phyloP scores from a whole-genome alignment of 2,329 filamentous ascomycete genomes.

The Nemania abortiva region DNA sequence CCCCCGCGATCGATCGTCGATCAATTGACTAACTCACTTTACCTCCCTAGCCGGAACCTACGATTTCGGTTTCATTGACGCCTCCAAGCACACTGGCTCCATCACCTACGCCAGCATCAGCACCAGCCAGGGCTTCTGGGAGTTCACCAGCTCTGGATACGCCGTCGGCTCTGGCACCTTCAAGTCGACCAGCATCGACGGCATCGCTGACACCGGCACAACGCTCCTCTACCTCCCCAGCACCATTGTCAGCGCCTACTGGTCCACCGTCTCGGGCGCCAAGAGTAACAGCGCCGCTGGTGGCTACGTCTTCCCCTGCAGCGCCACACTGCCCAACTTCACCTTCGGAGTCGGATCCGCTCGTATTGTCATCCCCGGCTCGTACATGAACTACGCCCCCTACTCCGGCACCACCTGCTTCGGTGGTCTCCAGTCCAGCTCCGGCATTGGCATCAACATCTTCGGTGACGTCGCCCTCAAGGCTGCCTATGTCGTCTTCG shows the following conservation, averaged over 20 bases:
- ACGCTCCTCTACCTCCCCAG: slow-evolving; percentile 62
- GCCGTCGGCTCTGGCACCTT: slow-evolving; percentile 44
- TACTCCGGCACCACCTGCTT: slow-evolving; percentile 64
- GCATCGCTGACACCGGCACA: slow-evolving; percentile 71
- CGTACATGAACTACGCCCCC: slow-evolving; percentile 63
- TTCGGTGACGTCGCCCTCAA: slow-evolving; percentile 76
- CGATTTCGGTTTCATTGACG: slow-evolving; percentile 54
- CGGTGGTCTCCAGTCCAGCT: slow-evolving; percentile 71
- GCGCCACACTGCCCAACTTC: slow-evolving; percentile 60
- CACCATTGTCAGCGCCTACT: slow-evolving; percentile 64
- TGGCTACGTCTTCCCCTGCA: slow-evolving; percentile 67
- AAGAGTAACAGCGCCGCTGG: slow-evolving; percentile 54
- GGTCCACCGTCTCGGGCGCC: slow-evolving; percentile 60
- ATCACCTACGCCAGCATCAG: slow-evolving; percentile 50
- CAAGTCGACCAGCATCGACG: slow-evolving; percentile 48
- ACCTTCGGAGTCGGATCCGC: slow-evolving; percentile 62
- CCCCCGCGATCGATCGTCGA: not conserved
- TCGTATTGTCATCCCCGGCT: slow-evolving; percentile 63
- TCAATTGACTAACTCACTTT: slow-evolving; percentile 3
- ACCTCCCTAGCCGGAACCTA: slow-evolving; percentile 48
- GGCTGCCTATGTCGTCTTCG: slow-evolving; percentile 73
- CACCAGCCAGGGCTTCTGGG: slow-evolving; percentile 51
- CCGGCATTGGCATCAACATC: slow-evolving; percentile 62
- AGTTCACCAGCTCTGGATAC: slow-evolving; percentile 49
- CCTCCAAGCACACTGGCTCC: slow-evolving; percentile 45